These are phyloP conservation scores for Dryas integrifolia DNA, from an alignment of 331 rosid species.

Conservation along the genomic window DNA sequence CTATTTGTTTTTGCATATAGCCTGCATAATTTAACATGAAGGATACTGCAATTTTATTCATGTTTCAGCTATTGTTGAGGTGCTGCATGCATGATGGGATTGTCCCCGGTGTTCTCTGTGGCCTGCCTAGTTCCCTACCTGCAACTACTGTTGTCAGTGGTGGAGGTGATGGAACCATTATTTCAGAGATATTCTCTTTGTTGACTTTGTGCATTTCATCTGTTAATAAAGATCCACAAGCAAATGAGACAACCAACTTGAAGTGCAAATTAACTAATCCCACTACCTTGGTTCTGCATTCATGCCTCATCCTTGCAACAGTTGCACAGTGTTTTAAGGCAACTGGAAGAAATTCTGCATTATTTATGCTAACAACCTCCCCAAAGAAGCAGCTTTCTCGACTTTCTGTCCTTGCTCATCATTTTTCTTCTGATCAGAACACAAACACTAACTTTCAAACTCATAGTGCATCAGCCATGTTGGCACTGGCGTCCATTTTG, in stretches of 20 bases:
- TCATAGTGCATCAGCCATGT: slow-evolving; percentile 73
- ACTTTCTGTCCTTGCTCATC: slow-evolving; percentile 67
- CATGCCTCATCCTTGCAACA: slow-evolving; percentile 77
- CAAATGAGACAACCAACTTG: slow-evolving; percentile 45
- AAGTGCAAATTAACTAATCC: slow-evolving; percentile 63
- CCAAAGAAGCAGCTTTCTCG: slow-evolving; percentile 87
- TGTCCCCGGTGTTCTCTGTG: slow-evolving; percentile 78
- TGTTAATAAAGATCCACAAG: slow-evolving; percentile 58
- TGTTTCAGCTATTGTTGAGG: slow-evolving; percentile 70
- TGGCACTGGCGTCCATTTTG: slow-evolving; percentile 84
- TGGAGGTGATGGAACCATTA: slow-evolving; percentile 77
- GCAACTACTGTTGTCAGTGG: slow-evolving; percentile 89
- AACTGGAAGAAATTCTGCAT: slow-evolving; percentile 79
- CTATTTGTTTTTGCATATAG: background rate
- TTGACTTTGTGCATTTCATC: slow-evolving; percentile 61
- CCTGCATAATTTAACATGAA: background rate
- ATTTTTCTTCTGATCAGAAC: slow-evolving; percentile 65
- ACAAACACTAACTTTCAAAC: slow-evolving; percentile 44
- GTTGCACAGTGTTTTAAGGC: slow-evolving; percentile 86
- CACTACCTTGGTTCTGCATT: slow-evolving; percentile 55
- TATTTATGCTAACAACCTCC: slow-evolving; percentile 80
- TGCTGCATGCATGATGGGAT: slow-evolving; percentile 68
- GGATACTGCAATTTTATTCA: slow-evolving; percentile 18
- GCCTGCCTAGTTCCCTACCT: slow-evolving; percentile 81
- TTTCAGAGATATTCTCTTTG: slow-evolving; percentile 74